Conservation (phyloP, 495 filamentous ascomycete genomes). For the Aspergillus bertholletiae region DNA sequence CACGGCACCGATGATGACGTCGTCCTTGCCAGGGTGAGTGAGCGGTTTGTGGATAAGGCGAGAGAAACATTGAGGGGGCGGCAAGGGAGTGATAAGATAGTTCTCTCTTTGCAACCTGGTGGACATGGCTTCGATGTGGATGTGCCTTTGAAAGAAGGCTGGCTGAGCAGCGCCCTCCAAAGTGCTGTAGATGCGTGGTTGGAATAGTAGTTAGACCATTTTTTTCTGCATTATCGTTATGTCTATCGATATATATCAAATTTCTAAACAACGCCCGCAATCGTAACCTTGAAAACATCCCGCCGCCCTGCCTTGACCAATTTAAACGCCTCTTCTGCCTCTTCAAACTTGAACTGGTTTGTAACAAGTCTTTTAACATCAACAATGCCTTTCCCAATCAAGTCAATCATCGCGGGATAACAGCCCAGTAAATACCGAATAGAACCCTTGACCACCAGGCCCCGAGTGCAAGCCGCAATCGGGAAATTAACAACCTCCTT, state of each 20-base stretch:
- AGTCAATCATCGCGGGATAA: constrained; percentile 69
- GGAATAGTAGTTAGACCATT: not conserved
- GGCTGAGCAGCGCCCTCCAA: constrained; percentile 12
- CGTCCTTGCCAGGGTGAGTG: constrained; percentile 9
- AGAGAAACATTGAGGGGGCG: constrained; percentile 6
- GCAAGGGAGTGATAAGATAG: constrained; percentile 11
- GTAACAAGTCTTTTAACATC: constrained; percentile 70
- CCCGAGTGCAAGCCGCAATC: constrained; percentile 76
- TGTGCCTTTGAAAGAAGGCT: constrained; percentile 7
- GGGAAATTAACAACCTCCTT: constrained; percentile 71
- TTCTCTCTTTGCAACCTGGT: constrained; percentile 11
- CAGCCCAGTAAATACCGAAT: constrained; percentile 78
- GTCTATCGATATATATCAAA: too few relatives aligned
- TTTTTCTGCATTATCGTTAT: too few relatives aligned
- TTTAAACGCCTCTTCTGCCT: constrained; percentile 74
- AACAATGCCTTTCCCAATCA: constrained; percentile 60
- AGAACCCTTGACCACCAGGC: constrained; percentile 69
- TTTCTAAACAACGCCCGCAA: constrained; percentile 11
- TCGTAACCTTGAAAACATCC: constrained; percentile 8
- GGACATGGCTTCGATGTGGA: constrained; percentile 18
- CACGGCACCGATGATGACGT: constrained; percentile 12
- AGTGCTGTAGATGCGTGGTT: constrained; percentile 15
- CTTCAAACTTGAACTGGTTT: constrained; percentile 61
- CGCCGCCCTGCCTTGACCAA: constrained; percentile 62
- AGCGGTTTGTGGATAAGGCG: constrained; percentile 16